Conservation (phyloP, 164 flowering plant species). For the Cinnamomum micranthum region DNA sequence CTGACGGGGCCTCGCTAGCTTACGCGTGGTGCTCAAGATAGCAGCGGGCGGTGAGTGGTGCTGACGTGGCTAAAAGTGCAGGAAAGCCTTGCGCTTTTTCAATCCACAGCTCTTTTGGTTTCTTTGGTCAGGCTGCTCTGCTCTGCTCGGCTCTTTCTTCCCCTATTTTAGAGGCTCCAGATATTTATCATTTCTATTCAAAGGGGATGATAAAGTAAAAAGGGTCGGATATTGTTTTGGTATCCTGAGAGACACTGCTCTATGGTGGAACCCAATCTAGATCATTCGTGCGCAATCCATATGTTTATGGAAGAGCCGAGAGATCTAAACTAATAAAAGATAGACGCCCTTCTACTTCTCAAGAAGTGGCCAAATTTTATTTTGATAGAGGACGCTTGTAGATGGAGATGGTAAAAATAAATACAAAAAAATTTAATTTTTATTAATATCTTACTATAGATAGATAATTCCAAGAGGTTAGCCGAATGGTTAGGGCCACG, state of each 20-base stretch:
- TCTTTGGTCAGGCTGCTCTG: too few species aligned
- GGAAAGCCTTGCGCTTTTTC: constrained; percentile 10
- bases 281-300: not conserved
- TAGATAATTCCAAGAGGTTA: too few species aligned
- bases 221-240: not conserved
- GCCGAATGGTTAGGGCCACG: too few species aligned
- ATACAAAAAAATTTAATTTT: too few species aligned
- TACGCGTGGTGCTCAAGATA: constrained; percentile 17
- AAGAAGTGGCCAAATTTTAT: not conserved
- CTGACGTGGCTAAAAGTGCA: constrained; percentile 36
- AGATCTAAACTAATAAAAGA: not conserved
- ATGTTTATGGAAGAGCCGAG: not conserved
- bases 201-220: not conserved
- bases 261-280: not conserved
- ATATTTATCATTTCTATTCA: constrained; percentile 15
- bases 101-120: constrained; percentile 21
- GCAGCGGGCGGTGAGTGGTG: constrained; percentile 12
- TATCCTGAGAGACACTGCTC: not conserved
- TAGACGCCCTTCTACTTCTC: too few species aligned
- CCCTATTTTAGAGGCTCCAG: constrained; percentile 15
- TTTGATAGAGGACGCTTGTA: too few species aligned
- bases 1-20: not conserved
- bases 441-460: too few species aligned
- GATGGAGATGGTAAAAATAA: not conserved
- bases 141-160: not conserved